phyloP scores from a whole-genome alignment of 345 rosid species.

The Rhodamnia argentea region DNA sequence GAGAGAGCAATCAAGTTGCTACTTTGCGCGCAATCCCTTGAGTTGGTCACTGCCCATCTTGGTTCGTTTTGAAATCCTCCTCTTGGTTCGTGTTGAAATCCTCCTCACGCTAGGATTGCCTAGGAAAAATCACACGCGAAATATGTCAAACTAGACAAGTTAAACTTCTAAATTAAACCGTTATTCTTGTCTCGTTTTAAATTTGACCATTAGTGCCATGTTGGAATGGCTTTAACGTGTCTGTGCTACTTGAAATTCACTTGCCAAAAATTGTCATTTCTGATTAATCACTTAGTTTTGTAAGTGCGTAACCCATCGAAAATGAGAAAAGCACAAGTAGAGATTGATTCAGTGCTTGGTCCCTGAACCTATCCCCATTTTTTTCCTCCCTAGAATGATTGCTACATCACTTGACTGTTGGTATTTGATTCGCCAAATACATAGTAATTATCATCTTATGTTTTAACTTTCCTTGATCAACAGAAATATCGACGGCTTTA shows the following conservation, averaged over 20 bases:
- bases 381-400: too few relatives aligned
- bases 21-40: not conserved
- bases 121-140: not conserved
- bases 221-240: not conserved
- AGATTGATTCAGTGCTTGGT: constrained; percentile 73
- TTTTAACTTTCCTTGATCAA: too few relatives aligned
- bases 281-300: not conserved
- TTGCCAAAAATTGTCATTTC: not conserved
- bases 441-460: too few relatives aligned
- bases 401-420: too few relatives aligned
- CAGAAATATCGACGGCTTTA: too few relatives aligned
- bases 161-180: not conserved
- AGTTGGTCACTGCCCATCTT: not conserved
- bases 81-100: not conserved
- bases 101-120: not conserved
- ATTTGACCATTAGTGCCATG: not conserved
- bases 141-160: not conserved
- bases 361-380: not conserved
- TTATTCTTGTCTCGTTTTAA: not conserved
- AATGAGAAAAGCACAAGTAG: constrained; percentile 78
- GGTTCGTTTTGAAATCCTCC: not conserved
- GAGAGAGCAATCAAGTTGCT: too few relatives aligned
- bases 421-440: too few relatives aligned
- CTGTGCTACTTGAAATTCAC: not conserved
- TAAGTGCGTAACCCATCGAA: constrained; percentile 58